Base-by-base conservation (phyloP, 495 filamentous ascomycete genomes). In the Aspergillus sclerotioniger region DNA sequence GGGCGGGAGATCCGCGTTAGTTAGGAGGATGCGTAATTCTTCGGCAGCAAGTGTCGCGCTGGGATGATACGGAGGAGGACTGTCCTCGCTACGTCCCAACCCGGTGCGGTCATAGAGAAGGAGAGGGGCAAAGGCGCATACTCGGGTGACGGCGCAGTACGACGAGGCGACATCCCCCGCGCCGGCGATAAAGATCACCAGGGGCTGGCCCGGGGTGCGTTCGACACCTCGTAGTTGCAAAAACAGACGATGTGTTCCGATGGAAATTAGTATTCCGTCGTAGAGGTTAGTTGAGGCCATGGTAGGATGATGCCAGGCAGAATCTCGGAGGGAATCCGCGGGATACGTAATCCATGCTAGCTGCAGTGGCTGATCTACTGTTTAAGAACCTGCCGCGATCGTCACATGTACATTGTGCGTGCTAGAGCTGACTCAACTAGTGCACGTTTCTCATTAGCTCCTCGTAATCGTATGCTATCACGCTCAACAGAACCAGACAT, bases 121-220 rank as follows among this genome's bases (percentile, higher is more conserved):
- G 2, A 76, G 62, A 9, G 70, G 67, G 15, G 67, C 60, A 29
- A 62, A 67, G 3, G 39, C 25, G 2, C 63, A 55, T 6, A 81
- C 63, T 15, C 63, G 58, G 45, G 68, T 64, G 28, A 81, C 65
- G 31, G 72, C 70, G 59, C 68, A 66, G 68, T 76, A 81, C 3
- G 73, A 67, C 15, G 75, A 67, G 25, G 72, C 69, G 31, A 75
- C 73, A 51, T 77, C 78, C 46, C 77, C 76, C 0, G 74, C 70
- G 45, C 80, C 80, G 13, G 75, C 58, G 51, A 82, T 65, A 53
- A 80, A 67, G 51, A 82, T 66, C 20, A 80, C 60, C 8, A 80
- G 56, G 8, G 74, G 74, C 21, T 71, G 65, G 29, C 45, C 32
- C 25, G 65, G 55, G 8, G 32, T 41, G 21, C 65, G 67, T 12